Evolutionary conservation across 2,329 filamentous ascomycete genomes (phyloP).

Genomic region (Aspergillus amoenus): DNA sequence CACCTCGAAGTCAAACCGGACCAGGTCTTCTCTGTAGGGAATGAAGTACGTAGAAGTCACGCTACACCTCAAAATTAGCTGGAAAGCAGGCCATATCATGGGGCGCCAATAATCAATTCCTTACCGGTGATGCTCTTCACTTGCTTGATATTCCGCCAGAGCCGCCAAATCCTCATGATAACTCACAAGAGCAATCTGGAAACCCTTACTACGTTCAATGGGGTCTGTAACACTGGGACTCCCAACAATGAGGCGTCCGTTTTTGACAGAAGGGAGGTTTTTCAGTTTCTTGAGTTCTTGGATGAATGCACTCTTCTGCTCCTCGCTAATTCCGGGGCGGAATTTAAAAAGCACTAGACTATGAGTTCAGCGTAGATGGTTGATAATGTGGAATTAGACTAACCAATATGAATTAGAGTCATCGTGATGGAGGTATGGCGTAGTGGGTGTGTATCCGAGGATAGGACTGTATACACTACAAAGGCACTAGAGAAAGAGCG

Average conservation of each 20-base stretch:
- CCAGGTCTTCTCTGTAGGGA: constrained; percentile 55
- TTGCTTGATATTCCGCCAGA: constrained; percentile 53
- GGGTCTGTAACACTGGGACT: constrained; percentile 55
- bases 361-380: not conserved
- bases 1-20: constrained; percentile 55
- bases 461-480: not conserved
- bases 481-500: no score
- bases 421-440: constrained; percentile 10
- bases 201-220: constrained; percentile 54
- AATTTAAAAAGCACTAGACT: constrained; percentile 53
- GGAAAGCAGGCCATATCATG: not conserved
- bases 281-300: constrained; percentile 52
- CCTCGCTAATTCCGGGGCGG: constrained; percentile 39
- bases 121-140: constrained; percentile 48
- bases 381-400: not conserved
- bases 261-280: constrained; percentile 48
- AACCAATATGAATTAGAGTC: constrained; percentile 29
- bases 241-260: constrained; percentile 52
- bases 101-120: constrained; percentile 27
- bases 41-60: constrained; percentile 53
- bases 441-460: not conserved
- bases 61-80: constrained; percentile 29
- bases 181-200: constrained; percentile 53
- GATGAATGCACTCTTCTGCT: constrained; percentile 49
- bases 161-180: constrained; percentile 50